Evolutionary conservation across 371 early-diverging fungal species (phyloP).

Genomic region (Basidiobolus meristosporus): DNA sequence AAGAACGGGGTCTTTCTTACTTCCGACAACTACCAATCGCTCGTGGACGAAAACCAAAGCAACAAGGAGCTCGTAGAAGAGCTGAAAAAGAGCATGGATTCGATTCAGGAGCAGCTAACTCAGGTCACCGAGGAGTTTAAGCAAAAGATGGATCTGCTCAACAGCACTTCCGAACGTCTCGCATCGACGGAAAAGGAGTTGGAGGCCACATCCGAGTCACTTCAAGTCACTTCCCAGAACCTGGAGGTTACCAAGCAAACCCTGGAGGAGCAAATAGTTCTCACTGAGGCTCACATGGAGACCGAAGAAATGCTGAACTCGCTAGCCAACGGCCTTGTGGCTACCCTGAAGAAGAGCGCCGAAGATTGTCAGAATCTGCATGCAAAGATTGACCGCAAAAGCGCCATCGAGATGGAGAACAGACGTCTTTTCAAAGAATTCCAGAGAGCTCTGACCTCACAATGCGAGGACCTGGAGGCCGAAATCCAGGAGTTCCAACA

Average conservation of each 20-base stretch:
- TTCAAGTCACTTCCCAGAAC: slow-evolving; percentile 11
- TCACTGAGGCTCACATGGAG: slow-evolving; percentile 21
- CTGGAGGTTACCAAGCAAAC: slow-evolving; percentile 11
- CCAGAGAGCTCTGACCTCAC: not conserved
- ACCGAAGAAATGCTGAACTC: slow-evolving; percentile 20
- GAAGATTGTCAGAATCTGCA: not conserved
- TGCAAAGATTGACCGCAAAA: slow-evolving; percentile 1
- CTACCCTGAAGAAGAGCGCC: not conserved
- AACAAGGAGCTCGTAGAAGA: slow-evolving; percentile 33
- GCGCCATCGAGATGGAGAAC: not conserved
- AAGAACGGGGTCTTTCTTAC: slow-evolving; percentile 56
- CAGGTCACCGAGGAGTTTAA: slow-evolving; percentile 16
- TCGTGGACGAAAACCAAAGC: slow-evolving; percentile 28
- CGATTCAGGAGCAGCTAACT: slow-evolving; percentile 14
- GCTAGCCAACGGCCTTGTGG: slow-evolving; percentile 14
- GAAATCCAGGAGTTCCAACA: not conserved
- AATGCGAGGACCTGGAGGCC: slow-evolving; percentile 1
- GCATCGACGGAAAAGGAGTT: slow-evolving; percentile 13
- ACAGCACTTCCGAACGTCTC: slow-evolving; percentile 13
- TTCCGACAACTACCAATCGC: slow-evolving; percentile 27
- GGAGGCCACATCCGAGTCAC: slow-evolving; percentile 8
- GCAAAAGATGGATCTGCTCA: slow-evolving; percentile 17
- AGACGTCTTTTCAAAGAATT: not conserved
- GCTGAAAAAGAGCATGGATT: slow-evolving; percentile 15
- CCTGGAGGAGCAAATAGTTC: slow-evolving; percentile 9